These are phyloP conservation scores for Corniculantispora saksenae DNA, from an alignment of 2,329 filamentous ascomycete species.

Conservation along the genomic window DNA sequence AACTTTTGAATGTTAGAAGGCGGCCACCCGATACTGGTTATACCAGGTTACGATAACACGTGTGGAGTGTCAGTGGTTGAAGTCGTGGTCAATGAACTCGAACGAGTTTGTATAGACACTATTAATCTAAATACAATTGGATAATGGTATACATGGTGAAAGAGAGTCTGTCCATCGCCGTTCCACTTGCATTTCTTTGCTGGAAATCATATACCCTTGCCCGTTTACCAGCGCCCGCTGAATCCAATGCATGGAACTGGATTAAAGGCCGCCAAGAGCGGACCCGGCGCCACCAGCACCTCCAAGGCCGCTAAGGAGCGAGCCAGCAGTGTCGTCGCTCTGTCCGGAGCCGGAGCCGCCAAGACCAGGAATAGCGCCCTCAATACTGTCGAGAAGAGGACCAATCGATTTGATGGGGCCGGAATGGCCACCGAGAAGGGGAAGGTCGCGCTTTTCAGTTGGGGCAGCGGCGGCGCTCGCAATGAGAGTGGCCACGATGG, in stretches of 20 bases:
- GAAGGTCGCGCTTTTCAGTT: slow-evolving; percentile 13
- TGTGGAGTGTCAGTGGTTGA: neutral
- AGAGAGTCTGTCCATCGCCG: neutral
- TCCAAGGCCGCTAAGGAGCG: neutral
- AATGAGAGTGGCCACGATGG: slow-evolving; percentile 11
- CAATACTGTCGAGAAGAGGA: slow-evolving; percentile 10
- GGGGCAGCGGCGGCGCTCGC: slow-evolving; percentile 8
- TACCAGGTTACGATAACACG: neutral
- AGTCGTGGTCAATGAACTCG: neutral
- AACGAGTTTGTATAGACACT: neutral
- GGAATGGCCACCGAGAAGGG: slow-evolving; percentile 14
- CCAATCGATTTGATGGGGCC: slow-evolving; percentile 1
- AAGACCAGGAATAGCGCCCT: slow-evolving; percentile 6
- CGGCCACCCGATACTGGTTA: no score
- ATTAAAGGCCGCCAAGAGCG: neutral
- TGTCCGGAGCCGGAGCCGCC: slow-evolving; percentile 4
- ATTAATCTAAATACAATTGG: neutral
- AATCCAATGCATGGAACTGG: neutral
- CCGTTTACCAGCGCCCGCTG: no score
- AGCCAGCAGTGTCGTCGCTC: slow-evolving; percentile 2
- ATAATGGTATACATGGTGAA: slow-evolving; percentile 2
- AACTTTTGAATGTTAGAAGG: no score
- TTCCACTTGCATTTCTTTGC: no score
- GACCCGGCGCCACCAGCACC: neutral
- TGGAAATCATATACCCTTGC: neutral